Conservation (phyloP, 176 grass and related monocot genomes). For the Chloris gayana region DNA sequence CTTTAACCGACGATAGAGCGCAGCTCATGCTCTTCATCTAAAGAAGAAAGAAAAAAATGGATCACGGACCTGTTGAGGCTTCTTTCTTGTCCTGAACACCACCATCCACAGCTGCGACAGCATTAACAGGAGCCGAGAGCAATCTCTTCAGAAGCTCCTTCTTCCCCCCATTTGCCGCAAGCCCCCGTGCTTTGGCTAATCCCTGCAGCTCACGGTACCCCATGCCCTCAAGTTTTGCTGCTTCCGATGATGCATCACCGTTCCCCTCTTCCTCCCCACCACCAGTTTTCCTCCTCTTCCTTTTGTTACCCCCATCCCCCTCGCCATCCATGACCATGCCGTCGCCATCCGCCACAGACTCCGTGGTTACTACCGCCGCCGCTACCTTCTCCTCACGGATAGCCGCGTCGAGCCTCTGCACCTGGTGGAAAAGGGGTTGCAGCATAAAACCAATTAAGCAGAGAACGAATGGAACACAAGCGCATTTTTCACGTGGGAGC, state of each 20-base stretch:
- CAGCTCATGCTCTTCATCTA: neutral
- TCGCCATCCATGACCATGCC: conserved; percentile 13
- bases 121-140: conserved; percentile 33
- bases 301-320: neutral
- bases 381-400: conserved; percentile 49
- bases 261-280: conserved; percentile 17
- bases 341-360: neutral
- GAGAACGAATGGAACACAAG: neutral
- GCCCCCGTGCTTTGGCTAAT: conserved; percentile 54
- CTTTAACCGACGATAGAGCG: no score
- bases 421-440: conserved; percentile 34
- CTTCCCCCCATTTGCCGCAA: conserved; percentile 57
- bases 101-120: conserved; percentile 31
- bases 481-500: neutral
- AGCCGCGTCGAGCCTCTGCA: conserved; percentile 57
- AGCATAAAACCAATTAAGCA: neutral
- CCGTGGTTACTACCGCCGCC: no score
- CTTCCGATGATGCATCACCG: conserved; percentile 7
- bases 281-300: conserved; percentile 35
- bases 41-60: neutral
- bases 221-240: conserved; percentile 61
- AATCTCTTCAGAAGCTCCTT: conserved; percentile 62
- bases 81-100: conserved; percentile 37
- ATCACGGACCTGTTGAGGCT: conserved; percentile 29
- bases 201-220: conserved; percentile 59